phyloP scores from a whole-genome alignment of 176 grass and related monocot species.

The Zoysia pacifica region DNA sequence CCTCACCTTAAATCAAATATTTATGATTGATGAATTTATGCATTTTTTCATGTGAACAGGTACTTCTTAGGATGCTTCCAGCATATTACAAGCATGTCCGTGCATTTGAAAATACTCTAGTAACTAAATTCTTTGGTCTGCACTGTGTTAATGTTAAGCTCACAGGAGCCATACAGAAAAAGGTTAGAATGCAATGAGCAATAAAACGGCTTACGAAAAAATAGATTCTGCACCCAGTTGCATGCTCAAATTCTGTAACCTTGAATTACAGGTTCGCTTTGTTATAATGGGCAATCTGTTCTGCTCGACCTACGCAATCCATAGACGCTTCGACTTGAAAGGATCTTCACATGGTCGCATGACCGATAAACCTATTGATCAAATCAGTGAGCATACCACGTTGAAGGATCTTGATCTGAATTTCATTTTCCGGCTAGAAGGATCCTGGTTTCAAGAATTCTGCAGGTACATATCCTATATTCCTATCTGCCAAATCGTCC shows the following conservation, averaged over 20 bases:
- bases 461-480: constrained; percentile 45
- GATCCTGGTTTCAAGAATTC: constrained; percentile 71
- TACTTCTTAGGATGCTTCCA: constrained; percentile 89
- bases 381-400: constrained; percentile 75
- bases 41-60: constrained; percentile 44
- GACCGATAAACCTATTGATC: constrained; percentile 75
- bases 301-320: constrained; percentile 55
- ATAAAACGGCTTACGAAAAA: neutral
- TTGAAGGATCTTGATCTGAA: constrained; percentile 91
- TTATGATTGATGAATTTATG: neutral
- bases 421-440: constrained; percentile 72
- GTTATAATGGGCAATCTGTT: constrained; percentile 94
- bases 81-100: constrained; percentile 81
- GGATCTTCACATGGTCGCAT: constrained; percentile 80
- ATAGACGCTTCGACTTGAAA: constrained; percentile 80
- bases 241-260: neutral
- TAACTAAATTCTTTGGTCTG: constrained; percentile 82
- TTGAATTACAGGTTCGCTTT: constrained; percentile 67
- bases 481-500: neutral
- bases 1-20: neutral
- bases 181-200: constrained; percentile 50
- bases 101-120: constrained; percentile 61
- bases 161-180: constrained; percentile 74
- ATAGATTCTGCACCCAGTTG: neutral
- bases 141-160: constrained; percentile 88